phyloP scores from a whole-genome alignment of 1,284 basidiomycete species.

The Boletus calvinii region DNA sequence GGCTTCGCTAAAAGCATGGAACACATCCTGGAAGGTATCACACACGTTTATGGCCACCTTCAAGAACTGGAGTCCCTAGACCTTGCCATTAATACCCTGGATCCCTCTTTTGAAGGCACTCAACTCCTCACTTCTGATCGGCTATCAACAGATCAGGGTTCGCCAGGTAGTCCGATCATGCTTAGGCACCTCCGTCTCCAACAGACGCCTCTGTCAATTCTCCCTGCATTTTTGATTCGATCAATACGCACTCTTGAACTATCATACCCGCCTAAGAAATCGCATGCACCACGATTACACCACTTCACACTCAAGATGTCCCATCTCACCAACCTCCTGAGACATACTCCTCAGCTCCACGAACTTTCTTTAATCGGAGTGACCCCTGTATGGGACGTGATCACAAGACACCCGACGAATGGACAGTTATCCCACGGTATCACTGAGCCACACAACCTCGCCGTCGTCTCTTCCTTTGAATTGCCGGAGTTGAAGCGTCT shows the following conservation, averaged over 20 bases:
- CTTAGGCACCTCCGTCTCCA: slow-evolving; percentile 41
- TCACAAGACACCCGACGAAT: slow-evolving; percentile 17
- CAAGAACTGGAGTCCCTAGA: slow-evolving; percentile 34
- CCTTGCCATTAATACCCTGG: slow-evolving; percentile 33
- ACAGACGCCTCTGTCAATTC: slow-evolving; percentile 40
- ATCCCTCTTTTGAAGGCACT: slow-evolving; percentile 26
- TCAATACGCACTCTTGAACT: slow-evolving; percentile 43
- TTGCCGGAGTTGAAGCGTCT: slow-evolving; percentile 26
- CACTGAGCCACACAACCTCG: slow-evolving; percentile 5
- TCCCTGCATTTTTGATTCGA: slow-evolving; percentile 37
- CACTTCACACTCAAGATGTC: slow-evolving; percentile 38
- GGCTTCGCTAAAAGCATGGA: slow-evolving; percentile 30
- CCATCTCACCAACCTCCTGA: slow-evolving; percentile 38
- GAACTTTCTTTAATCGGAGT: slow-evolving; percentile 43
- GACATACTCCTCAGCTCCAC: slow-evolving; percentile 39
- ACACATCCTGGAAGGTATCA: slow-evolving; percentile 21
- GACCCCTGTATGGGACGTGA: slow-evolving; percentile 40
- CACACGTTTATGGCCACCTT: slow-evolving; percentile 26
- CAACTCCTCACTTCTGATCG: slow-evolving; percentile 27
- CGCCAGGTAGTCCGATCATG: slow-evolving; percentile 8
- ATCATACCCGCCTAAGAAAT: slow-evolving; percentile 35
- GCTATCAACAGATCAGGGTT: slow-evolving; percentile 15
- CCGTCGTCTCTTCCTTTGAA: slow-evolving; percentile 24
- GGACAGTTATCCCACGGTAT: slow-evolving; percentile 8
- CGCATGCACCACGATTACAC: slow-evolving; percentile 19